These are phyloP conservation scores for Haberlea rhodopensis DNA, from an alignment of 257 asterid genomes.

Conservation along the genomic window DNA sequence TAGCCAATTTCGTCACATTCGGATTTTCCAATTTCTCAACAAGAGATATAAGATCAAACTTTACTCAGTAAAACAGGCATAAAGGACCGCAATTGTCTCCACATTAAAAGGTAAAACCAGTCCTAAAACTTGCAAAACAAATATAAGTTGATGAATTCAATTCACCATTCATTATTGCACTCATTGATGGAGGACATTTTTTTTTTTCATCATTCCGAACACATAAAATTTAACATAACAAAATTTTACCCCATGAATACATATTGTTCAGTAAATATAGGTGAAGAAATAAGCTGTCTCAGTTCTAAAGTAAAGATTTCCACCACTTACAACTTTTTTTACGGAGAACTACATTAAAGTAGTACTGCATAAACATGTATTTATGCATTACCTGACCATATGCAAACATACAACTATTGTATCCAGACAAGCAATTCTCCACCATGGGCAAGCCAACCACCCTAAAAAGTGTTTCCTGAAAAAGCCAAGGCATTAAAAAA, in stretches of 20 bases:
- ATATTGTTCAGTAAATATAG: not conserved
- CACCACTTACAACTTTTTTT: not conserved
- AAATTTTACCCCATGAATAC: too few species aligned
- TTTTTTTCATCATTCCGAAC: not conserved
- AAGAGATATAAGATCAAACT: too few species aligned
- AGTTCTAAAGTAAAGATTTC: slow-evolving; percentile 6
- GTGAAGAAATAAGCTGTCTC: not conserved
- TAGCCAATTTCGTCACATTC: too few species aligned
- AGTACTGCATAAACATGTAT: slow-evolving; percentile 1
- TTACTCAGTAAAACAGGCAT: slow-evolving; percentile 3
- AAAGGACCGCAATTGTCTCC: not conserved
- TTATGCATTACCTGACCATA: slow-evolving; percentile 78
- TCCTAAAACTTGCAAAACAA: too few species aligned
- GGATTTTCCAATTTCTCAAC: too few species aligned
- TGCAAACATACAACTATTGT: slow-evolving; percentile 98
- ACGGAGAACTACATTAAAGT: not conserved
- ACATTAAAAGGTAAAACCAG: too few species aligned
- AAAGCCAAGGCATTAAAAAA: slow-evolving; percentile 26
- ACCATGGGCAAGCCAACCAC: slow-evolving; percentile 98
- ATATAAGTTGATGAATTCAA: too few species aligned
- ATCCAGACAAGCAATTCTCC: slow-evolving; percentile 94
- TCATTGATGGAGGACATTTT: not conserved
- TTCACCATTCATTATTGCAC: too few species aligned
- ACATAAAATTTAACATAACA: not conserved
- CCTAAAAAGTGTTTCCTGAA: slow-evolving; percentile 89